Conservation (phyloP, 179 eudicot genomes). For the Actinidia arguta region DNA sequence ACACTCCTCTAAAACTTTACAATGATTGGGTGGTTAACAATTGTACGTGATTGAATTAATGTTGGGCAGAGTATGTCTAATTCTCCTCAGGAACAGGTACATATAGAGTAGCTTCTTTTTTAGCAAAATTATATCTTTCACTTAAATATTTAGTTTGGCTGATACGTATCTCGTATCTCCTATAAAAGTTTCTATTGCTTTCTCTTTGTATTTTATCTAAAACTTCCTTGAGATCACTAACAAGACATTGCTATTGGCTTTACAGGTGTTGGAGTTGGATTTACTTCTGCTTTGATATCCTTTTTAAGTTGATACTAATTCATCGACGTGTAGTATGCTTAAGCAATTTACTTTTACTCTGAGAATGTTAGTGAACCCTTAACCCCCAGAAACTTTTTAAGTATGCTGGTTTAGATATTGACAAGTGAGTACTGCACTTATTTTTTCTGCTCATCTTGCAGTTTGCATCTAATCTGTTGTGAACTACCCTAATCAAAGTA, state of each 20-base stretch:
- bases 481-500: conserved; percentile 20
- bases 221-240: conserved; percentile 17
- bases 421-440: conserved; percentile 65
- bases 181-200: neutral
- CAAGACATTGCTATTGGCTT: conserved; percentile 23
- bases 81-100: neutral
- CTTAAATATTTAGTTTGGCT: neutral
- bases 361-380: conserved; percentile 58
- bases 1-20: too few species aligned
- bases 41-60: neutral
- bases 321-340: conserved; percentile 7
- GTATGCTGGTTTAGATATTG: conserved; percentile 99
- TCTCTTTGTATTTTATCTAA: neutral
- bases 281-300: conserved; percentile 98
- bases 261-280: conserved; percentile 99
- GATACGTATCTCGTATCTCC: neutral
- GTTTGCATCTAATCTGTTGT: neutral
- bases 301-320: conserved; percentile 41
- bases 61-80: neutral
- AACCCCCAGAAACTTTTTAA: conserved; percentile 89
- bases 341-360: neutral
- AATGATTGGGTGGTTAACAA: too few species aligned
- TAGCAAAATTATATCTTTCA: neutral
- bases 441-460: conserved; percentile 4
- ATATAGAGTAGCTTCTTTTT: neutral